Percentiles rank a stretch among this genome's conserved stretches.
Evolutionary conservation across 345 rosid species (phyloP).

Genomic region (Acer campestre): DNA sequence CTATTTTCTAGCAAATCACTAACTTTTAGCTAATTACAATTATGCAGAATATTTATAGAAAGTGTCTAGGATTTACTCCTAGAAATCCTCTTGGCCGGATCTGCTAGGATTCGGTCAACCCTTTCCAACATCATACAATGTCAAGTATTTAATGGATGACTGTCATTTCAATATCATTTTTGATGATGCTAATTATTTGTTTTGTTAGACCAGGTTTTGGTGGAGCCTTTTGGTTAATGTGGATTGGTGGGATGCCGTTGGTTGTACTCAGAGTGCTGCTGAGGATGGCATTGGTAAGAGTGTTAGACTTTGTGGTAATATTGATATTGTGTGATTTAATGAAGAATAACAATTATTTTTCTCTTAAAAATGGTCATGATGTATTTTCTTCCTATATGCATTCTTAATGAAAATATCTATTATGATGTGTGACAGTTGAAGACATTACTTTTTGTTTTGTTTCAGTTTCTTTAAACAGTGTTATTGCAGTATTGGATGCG

Average conservation of each 20-base stretch:
- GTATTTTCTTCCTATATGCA: background rate
- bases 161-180: background rate
- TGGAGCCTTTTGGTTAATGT: constrained; percentile 99
- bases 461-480: constrained; percentile 93
- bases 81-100: too few species aligned
- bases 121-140: too few species aligned
- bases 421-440: constrained; percentile 7
- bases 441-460: constrained; percentile 26
- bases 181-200: constrained; percentile 20
- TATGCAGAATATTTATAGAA: too few species aligned
- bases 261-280: constrained; percentile 99
- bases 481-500: constrained; percentile 97
- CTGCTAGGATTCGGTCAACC: too few species aligned
- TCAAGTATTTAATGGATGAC: background rate
- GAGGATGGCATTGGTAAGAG: constrained; percentile 90
- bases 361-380: background rate
- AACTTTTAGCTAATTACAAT: too few species aligned
- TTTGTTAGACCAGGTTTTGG: constrained; percentile 79
- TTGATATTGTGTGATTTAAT: background rate
- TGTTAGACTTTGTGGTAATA: constrained; percentile 1
- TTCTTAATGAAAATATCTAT: constrained; percentile 7
- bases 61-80: too few species aligned
- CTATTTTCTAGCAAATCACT: too few species aligned
- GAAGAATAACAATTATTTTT: background rate
- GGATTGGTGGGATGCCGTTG: constrained; percentile 99